Evolutionary conservation across 2,329 filamentous ascomycete species (phyloP), one percentile per base, ranked within the genome.

Genomic region (Penicillium sp.): DNA sequence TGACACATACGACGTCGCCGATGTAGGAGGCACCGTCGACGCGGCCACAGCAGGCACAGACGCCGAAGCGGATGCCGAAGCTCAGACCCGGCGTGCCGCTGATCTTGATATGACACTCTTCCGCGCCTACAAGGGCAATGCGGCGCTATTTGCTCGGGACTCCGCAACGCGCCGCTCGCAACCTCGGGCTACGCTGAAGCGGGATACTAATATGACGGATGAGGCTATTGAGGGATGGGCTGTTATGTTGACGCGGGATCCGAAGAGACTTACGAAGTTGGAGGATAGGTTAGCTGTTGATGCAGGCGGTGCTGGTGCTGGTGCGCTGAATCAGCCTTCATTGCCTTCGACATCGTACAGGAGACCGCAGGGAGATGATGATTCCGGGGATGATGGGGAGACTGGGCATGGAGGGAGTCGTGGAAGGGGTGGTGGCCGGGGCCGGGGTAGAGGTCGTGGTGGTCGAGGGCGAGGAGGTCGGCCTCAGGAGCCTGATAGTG

Each of bases 161-260:
- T 80, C 85, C 1, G 80, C 81, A 5, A 90, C 88, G 0, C 80
- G 90, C 48, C 79, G 88, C 56, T 79, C 86, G 0, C 79, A 80
- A 21, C 75, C 81, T 1, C 81, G 94, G 36, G 72, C 71, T 6
- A 81, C 81, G 31, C 69, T 99, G 45, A 88, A 86, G 61, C 80
- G 81, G 21, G 85, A 91, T 54, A 95, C 90, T 0, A 87, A 87
- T 4, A 90, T 96, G 90, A 91, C 90, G 0, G 92, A 97, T 62
- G 93, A 97, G 72, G 86, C 88, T 2, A 87, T 99, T 31, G 94
- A 97, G 72, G 94, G 94, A 5, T 99, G 93, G 92, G 90, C 83
- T 0, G 76, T 96, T 45, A 95, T 97, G 89, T 74, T 96, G 7
- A 76, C 78, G 12, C 82, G 92, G 29, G 87, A 93, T 62, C 81